Evolutionary conservation across 1,284 basidiomycete species (phyloP).

Genomic region (Amylostereum areolatum): DNA sequence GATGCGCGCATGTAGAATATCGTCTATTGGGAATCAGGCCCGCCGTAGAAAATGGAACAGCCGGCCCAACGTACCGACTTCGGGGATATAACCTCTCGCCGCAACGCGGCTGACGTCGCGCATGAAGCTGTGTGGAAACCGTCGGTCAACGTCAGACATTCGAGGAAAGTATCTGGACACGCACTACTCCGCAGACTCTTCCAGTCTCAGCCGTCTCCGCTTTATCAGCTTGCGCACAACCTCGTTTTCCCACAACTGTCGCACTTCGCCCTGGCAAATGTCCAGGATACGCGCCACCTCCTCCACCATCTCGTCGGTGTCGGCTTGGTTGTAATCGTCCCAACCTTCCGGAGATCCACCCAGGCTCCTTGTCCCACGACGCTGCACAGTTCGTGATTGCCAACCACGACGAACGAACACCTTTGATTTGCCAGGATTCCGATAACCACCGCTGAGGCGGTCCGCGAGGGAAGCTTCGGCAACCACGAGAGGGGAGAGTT

Average conservation of each 20-base stretch:
- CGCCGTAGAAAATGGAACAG: conserved; percentile 1
- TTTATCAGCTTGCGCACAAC: conserved; percentile 60
- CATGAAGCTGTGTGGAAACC: conserved; percentile 51
- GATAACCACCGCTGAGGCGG: conserved; percentile 57
- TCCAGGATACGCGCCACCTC: conserved; percentile 55
- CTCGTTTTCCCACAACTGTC: conserved; percentile 63
- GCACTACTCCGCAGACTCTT: conserved; percentile 82
- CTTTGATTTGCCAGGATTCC: conserved; percentile 64
- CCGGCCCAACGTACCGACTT: conserved; percentile 43
- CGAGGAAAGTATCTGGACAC: conserved; percentile 21
- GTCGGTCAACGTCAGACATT: neutral
- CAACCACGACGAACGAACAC: conserved; percentile 76
- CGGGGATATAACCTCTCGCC: conserved; percentile 60
- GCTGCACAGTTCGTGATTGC: conserved; percentile 59
- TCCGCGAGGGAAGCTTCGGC: conserved; percentile 61
- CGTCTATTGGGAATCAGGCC: conserved; percentile 42
- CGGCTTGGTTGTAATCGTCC: neutral
- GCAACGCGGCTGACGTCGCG: conserved; percentile 66
- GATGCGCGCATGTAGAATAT: conserved; percentile 77
- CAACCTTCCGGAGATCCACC: neutral
- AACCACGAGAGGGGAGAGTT: conserved; percentile 53
- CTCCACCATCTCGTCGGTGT: conserved; percentile 45
- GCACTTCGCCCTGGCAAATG: conserved; percentile 54
- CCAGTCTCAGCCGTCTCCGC: conserved; percentile 64
- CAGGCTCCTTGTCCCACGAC: conserved; percentile 18